phyloP scores from a whole-genome alignment of 1,139 yeast species.

The Yamadazyma spencermartinsiae region DNA sequence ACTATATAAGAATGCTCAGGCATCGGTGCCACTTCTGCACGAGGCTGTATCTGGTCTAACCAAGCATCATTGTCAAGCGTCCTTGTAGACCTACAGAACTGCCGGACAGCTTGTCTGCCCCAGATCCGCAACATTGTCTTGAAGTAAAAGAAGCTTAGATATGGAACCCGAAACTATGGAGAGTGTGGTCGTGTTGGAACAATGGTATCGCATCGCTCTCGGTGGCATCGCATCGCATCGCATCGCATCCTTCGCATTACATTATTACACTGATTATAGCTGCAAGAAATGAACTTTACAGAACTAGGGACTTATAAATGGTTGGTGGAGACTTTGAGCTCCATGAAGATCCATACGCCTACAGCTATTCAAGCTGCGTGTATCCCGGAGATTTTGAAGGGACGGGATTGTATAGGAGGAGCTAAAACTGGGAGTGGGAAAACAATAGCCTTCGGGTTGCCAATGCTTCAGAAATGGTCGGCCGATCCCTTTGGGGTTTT shows the following conservation, averaged over 20 bases:
- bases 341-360: constrained; percentile 83
- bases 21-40: constrained; percentile 6
- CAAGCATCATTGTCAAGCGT: constrained; percentile 12
- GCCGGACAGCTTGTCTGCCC: background rate
- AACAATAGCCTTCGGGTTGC: constrained; percentile 95
- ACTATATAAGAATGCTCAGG: constrained; percentile 12
- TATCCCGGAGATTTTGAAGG: constrained; percentile 80
- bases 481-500: constrained; percentile 91
- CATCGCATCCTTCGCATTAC: no score
- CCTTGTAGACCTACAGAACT: constrained; percentile 1
- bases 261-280: no score
- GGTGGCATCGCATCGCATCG: no score
- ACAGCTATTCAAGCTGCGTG: constrained; percentile 87
- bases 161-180: no score
- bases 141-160: no score
- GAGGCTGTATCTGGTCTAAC: constrained; percentile 15
- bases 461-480: constrained; percentile 93
- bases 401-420: constrained; percentile 94
- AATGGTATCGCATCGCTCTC: no score
- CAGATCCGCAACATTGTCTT: constrained; percentile 2
- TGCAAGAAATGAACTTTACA: constrained; percentile 40
- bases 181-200: no score
- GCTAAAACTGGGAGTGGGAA: constrained; percentile 99
- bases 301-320: constrained; percentile 80
- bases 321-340: constrained; percentile 75